phyloP scores from a whole-genome alignment of 192 early-diverging fungal genomes.

The Coemansia sp. region DNA sequence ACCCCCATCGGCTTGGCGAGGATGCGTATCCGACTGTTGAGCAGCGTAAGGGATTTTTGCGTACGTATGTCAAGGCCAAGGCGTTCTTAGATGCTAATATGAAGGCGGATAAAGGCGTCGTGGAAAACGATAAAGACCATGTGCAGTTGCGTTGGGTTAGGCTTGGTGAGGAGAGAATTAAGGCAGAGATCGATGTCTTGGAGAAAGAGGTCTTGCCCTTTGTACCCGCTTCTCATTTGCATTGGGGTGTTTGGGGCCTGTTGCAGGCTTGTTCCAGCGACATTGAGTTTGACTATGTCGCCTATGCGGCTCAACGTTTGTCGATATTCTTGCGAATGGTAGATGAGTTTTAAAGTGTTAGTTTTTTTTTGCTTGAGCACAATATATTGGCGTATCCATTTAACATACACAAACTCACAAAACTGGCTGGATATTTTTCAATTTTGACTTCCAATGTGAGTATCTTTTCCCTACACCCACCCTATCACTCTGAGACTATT shows the following conservation, averaged over 20 bases:
- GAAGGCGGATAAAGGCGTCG: constrained; percentile 27
- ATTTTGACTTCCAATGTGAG: too few species aligned
- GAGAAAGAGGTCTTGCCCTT: constrained; percentile 40
- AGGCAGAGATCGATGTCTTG: constrained; percentile 22
- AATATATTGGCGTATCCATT: neutral
- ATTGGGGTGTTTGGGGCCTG: constrained; percentile 83
- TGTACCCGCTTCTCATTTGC: constrained; percentile 59
- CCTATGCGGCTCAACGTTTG: constrained; percentile 64
- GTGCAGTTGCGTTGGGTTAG: constrained; percentile 22
- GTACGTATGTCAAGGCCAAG: constrained; percentile 66
- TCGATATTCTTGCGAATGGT: constrained; percentile 46
- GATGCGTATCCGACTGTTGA: constrained; percentile 59
- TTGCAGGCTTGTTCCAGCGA: constrained; percentile 74
- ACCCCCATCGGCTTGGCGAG: constrained; percentile 52
- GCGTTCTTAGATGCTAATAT: constrained; percentile 46
- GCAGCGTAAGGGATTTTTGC: constrained; percentile 64
- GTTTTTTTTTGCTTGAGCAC: neutral
- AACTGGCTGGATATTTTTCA: too few species aligned
- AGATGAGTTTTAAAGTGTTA: constrained; percentile 7
- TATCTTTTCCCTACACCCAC: too few species aligned
- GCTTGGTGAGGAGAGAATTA: constrained; percentile 22
- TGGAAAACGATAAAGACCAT: constrained; percentile 23
- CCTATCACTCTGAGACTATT: too few species aligned
- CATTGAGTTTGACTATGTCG: constrained; percentile 78
- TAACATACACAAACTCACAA: neutral